Base-by-base conservation (phyloP, 805 yeast genomes). In the Candida parachauliodes region DNA sequence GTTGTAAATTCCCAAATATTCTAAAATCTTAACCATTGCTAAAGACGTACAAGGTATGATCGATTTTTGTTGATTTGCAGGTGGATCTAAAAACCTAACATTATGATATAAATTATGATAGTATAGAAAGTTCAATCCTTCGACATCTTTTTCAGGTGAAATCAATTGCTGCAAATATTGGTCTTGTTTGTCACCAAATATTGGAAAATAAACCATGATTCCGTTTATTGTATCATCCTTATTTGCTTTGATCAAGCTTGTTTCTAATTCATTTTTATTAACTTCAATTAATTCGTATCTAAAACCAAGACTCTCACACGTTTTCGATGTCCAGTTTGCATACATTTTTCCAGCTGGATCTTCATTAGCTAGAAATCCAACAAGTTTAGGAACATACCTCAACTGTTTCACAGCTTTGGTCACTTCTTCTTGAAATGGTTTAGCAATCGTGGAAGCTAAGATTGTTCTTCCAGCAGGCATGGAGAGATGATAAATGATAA, bases 271-370 rank as follows among this genome's bases (percentile, higher is more conserved):
- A 48, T 93, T 96, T 56, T 85, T 88, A 48, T 75, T 76, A 14
- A 83, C 80, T 50, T 78, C 74, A 21, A 84, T 63, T 46, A 93
- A 65, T 56, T 88, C 91, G 59, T 87, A 93, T 24, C 76, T 66
- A 64, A 93, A 88, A 0, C 98, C 98, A 41, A 88, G 64, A 15
- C 85, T 80, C 52, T 79, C 83, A 48, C 93, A 79, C 1, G 98
- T 91, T 56, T 88, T 89, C 20, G 83, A 85, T 0, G 98, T 91
- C 96, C 97, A 93, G 34, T 79, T 81, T 33, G 98, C 98, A 59
- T 93, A 93, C 84, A 84, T 84, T 52, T 76, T 75, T 5, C 96
- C 98, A 9, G 98, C 96, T 2, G 97, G 98, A 51, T 93, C 98
- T 11, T 73, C 70, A 59, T 93, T 93, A 11, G 97, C 97, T 28